phyloP scores from a whole-genome alignment of 2,329 filamentous ascomycete genomes.

The Ceratocystis alfenasii region DNA sequence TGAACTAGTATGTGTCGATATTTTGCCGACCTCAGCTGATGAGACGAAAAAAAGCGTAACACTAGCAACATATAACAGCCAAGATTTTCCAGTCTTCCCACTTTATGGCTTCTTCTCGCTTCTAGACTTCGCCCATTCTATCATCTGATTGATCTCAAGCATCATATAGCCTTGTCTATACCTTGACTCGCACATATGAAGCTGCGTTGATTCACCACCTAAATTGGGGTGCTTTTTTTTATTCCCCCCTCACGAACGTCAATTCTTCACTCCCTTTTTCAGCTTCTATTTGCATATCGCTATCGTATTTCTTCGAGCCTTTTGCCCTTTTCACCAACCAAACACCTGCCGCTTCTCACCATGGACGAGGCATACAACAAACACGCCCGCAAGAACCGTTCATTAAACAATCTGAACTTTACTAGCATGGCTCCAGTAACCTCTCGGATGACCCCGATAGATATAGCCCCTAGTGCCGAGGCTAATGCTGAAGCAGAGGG shows the following conservation, averaged over 20 bases:
- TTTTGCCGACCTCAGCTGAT: conserved; percentile 7
- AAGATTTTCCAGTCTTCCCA: not conserved
- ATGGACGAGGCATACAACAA: conserved; percentile 53
- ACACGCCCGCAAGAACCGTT: conserved; percentile 47
- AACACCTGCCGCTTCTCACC: conserved; percentile 18
- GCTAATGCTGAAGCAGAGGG: conserved; percentile 8
- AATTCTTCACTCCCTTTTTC: not conserved
- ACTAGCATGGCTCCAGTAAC: conserved; percentile 52
- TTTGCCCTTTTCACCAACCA: conserved; percentile 1
- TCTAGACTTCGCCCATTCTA: not conserved
- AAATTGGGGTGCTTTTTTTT: not conserved
- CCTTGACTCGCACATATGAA: conserved; percentile 2
- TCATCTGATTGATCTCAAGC: conserved; percentile 4
- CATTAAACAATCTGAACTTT: conserved; percentile 46
- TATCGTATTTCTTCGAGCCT: not conserved
- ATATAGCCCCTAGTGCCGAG: conserved; percentile 26
- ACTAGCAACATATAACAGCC: not conserved
- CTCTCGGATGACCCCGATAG: conserved; percentile 46
- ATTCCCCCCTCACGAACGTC: not conserved
- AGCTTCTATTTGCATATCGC: not conserved
- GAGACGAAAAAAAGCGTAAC: not conserved
- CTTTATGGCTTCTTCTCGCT: not conserved
- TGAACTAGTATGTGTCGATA: conserved; percentile 5
- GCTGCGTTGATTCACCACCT: not conserved
- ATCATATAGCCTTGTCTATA: conserved; percentile 6